Evolutionary conservation across 176 grass and related monocot genomes (phyloP), one percentile per base, ranked within the genome.

Genomic region (Thinopyrum elongatum): DNA sequence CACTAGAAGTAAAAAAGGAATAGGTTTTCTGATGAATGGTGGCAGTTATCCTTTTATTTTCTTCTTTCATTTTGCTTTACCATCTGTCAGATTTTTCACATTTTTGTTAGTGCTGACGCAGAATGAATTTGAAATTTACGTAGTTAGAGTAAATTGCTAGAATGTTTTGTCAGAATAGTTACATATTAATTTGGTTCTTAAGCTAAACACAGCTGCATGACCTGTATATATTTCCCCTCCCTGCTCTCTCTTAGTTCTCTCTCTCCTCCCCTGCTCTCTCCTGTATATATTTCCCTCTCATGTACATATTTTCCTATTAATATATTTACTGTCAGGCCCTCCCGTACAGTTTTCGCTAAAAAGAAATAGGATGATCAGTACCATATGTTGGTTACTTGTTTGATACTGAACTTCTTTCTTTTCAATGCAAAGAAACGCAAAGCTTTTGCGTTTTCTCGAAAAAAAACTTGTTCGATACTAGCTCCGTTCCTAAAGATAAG

Each of bases 391-490:
- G 39, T 46, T 73, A 73, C 34, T 72, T 15, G 39, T 71, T 86
- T 78, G 7, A 58, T 68, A n/a, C n/a, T n/a, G n/a, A n/a, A n/a
- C n/a, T n/a, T n/a, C n/a, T n/a, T n/a, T n/a, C n/a, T n/a, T n/a
- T n/a, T n/a, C n/a, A n/a, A n/a, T n/a, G n/a, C n/a, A n/a, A n/a
- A n/a, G n/a, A n/a, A n/a, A n/a, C n/a, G n/a, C n/a, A n/a, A n/a
- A n/a, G n/a, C n/a, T n/a, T n/a, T n/a, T n/a, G n/a, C n/a, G n/a
- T n/a, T n/a, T n/a, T n/a, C n/a, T n/a, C n/a, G n/a, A n/a, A n/a
- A n/a, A n/a, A n/a, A n/a, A n/a, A 73, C 34, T 72, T 15, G 39
- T 71, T 86, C 68, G 7, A 58, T 68, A 21, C 64, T 78, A 53
- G 5, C 49, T 53, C 5, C 49, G 49, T 53, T 53, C 49, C 49